Evolutionary conservation across 2,329 filamentous ascomycete species (phyloP).

Genomic region (Claviceps digitariae): DNA sequence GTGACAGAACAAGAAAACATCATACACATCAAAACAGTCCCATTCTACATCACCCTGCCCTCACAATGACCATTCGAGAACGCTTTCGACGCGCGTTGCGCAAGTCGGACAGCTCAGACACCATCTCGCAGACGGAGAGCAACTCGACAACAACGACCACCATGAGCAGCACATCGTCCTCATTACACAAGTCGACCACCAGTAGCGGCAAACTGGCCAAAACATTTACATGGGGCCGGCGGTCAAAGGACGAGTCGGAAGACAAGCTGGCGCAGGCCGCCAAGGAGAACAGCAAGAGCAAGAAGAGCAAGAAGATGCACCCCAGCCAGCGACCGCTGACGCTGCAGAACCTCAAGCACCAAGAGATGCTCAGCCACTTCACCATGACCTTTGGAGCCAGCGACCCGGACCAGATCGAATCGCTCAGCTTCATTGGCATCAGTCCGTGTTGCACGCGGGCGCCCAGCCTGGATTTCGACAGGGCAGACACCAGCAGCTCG

Average conservation of each 20-base stretch:
- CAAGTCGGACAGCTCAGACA: slow-evolving; percentile 19
- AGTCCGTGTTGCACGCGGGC: slow-evolving; percentile 31
- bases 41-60: background rate
- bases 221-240: slow-evolving; percentile 18
- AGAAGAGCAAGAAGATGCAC: slow-evolving; percentile 21
- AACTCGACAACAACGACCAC: slow-evolving; percentile 16
- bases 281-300: slow-evolving; percentile 8
- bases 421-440: slow-evolving; percentile 22
- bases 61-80: slow-evolving; percentile 28
- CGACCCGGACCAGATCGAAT: slow-evolving; percentile 19
- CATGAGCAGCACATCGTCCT: slow-evolving; percentile 15
- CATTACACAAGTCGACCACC: slow-evolving; percentile 16
- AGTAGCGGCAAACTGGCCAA: slow-evolving; percentile 17
- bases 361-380: slow-evolving; percentile 32
- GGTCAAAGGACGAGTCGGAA: slow-evolving; percentile 7
- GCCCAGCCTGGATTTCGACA: slow-evolving; percentile 21
- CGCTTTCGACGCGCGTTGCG: slow-evolving; percentile 27
- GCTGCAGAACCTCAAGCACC: slow-evolving; percentile 30
- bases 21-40: background rate
- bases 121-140: slow-evolving; percentile 19
- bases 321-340: slow-evolving; percentile 32
- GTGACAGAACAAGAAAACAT: background rate
- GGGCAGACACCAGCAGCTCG: slow-evolving; percentile 2
- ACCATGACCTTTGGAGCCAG: slow-evolving; percentile 31
- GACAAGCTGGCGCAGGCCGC: slow-evolving; percentile 7